Conservation (phyloP, 129 eudicot species). For the Apium graveolens region DNA sequence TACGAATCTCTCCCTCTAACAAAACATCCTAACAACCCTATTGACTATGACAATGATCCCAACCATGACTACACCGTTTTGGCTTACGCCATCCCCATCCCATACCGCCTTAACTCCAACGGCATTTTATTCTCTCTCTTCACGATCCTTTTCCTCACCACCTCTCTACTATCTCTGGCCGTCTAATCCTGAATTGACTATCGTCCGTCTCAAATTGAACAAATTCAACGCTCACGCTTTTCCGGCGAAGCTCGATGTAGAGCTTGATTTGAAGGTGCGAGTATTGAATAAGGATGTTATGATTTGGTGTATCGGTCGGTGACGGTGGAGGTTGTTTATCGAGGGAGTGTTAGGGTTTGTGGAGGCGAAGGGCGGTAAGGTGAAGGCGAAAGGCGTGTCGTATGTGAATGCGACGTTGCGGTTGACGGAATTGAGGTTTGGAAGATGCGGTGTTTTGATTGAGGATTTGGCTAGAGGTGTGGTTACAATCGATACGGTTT, state of each 20-base stretch:
- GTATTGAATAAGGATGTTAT: slow-evolving; percentile 55
- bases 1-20: slow-evolving; percentile 34
- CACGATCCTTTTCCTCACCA: slow-evolving; percentile 46
- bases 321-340: slow-evolving; percentile 46
- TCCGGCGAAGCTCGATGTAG: slow-evolving; percentile 48
- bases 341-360: slow-evolving; percentile 79
- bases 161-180: slow-evolving; percentile 74
- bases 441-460: slow-evolving; percentile 13
- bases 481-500: slow-evolving; percentile 16
- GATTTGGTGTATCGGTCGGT: slow-evolving; percentile 36
- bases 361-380: slow-evolving; percentile 44
- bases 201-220: slow-evolving; percentile 46
- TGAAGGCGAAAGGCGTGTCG: slow-evolving; percentile 49
- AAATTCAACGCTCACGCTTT: slow-evolving; percentile 33
- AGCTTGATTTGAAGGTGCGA: slow-evolving; percentile 37
- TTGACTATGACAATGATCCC: no score
- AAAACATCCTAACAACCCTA: no score
- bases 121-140: slow-evolving; percentile 23
- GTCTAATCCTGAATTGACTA: slow-evolving; percentile 58
- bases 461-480: slow-evolving; percentile 20
- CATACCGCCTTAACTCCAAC: slow-evolving; percentile 26
- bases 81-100: slow-evolving; percentile 27
- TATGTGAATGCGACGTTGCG: slow-evolving; percentile 58
- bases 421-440: slow-evolving; percentile 49
- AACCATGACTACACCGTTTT: slow-evolving; percentile 37